Conservation (phyloP, 495 filamentous ascomycete genomes). For the Annulohypoxylon maeteangense region DNA sequence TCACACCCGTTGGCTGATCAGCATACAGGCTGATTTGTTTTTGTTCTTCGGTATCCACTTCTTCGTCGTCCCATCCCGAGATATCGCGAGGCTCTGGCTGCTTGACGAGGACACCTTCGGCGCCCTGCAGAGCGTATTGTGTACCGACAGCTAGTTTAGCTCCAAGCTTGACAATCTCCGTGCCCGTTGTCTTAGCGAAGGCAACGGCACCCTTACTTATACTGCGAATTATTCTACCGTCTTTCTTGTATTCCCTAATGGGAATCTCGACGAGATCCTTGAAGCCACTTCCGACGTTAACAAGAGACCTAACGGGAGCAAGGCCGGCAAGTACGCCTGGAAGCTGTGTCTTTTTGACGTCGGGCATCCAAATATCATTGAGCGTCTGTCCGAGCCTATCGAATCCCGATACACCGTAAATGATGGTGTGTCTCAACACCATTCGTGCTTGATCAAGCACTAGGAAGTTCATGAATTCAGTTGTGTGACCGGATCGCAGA, state of each 20-base stretch:
- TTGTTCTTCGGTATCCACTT: constrained; percentile 69
- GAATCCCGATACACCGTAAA: constrained; percentile 91
- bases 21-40: constrained; percentile 90
- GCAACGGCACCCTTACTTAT: constrained; percentile 88
- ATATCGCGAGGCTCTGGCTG: constrained; percentile 51
- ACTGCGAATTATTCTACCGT: constrained; percentile 90
- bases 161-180: constrained; percentile 89
- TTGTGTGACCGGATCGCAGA: constrained; percentile 95
- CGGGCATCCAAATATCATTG: constrained; percentile 97
- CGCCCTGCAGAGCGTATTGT: constrained; percentile 87
- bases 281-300: constrained; percentile 89
- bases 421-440: constrained; percentile 85
- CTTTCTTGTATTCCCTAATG: constrained; percentile 90
- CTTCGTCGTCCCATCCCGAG: constrained; percentile 70
- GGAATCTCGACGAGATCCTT: constrained; percentile 88
- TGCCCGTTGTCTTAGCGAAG: constrained; percentile 92
- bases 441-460: constrained; percentile 90
- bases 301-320: constrained; percentile 87
- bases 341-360: constrained; percentile 90
- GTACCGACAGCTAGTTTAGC: constrained; percentile 96
- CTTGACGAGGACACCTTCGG: constrained; percentile 77
- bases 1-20: constrained; percentile 87
- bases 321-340: constrained; percentile 88
- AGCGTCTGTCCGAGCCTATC: constrained; percentile 86
- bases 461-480: constrained; percentile 99